Percentiles rank a stretch among this genome's conserved stretches.
Evolutionary conservation across 441 rosid species (phyloP).

Genomic region (Melastoma candidum): DNA sequence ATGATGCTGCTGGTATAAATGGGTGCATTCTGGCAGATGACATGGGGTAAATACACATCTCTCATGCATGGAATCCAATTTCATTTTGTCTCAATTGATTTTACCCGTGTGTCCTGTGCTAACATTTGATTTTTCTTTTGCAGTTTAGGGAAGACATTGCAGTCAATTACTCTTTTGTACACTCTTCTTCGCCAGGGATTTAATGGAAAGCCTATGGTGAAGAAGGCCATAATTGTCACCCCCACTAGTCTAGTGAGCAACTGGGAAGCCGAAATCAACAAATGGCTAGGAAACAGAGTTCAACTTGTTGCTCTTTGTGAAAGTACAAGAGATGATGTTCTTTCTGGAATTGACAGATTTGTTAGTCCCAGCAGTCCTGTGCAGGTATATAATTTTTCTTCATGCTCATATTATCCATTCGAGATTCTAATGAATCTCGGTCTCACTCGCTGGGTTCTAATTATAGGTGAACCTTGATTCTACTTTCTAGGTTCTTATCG

Average conservation of each 20-base stretch:
- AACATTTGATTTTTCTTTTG: conserved; percentile 13
- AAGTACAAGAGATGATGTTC: conserved; percentile 86
- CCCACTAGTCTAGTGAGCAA: conserved; percentile 99
- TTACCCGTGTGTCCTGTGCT: conserved; percentile 10
- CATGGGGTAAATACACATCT: conserved; percentile 69
- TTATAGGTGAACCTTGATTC: conserved; percentile 7
- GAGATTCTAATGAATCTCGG: too few relatives aligned
- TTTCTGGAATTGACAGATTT: conserved; percentile 81
- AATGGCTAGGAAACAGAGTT: conserved; percentile 94
- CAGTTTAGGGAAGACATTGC: conserved; percentile 98
- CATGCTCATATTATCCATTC: too few relatives aligned
- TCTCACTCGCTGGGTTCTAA: too few relatives aligned
- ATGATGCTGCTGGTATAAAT: conserved; percentile 38
- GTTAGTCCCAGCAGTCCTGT: conserved; percentile 46
- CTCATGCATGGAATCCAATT: background rate
- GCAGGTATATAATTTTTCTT: conserved; percentile 40
- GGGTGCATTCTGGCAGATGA: conserved; percentile 99
- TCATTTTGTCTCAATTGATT: conserved; percentile 8
- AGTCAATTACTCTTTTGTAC: conserved; percentile 81
- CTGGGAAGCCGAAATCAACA: conserved; percentile 95
- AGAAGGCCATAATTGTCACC: conserved; percentile 84
- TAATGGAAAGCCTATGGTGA: conserved; percentile 92
- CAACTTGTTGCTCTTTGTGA: conserved; percentile 91
- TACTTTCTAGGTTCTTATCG: conserved; percentile 60
- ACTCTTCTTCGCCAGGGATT: conserved; percentile 90